A percentile compares a stretch with the other conserved stretches of the same genome.
Conservation (phyloP, 2,329 filamentous ascomycete genomes). For the Cercospora citrullina region DNA sequence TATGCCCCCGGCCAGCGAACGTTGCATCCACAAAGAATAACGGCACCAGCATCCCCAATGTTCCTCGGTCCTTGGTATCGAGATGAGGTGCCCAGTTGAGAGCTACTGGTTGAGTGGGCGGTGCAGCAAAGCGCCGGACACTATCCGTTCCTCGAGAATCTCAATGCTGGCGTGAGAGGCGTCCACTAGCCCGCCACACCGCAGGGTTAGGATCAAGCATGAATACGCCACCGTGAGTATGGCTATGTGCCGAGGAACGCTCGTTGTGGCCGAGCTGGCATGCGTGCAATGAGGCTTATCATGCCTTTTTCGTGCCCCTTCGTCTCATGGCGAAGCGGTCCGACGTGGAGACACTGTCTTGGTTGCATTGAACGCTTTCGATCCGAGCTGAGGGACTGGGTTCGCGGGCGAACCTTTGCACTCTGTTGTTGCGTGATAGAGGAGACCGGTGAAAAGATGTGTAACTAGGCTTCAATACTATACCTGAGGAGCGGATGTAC, state of each 20-base stretch:
- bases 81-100: neutral
- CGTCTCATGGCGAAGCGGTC: neutral
- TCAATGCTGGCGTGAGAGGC: neutral
- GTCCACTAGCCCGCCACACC: conserved; percentile 2
- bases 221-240: neutral
- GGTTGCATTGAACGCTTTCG: neutral
- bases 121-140: neutral
- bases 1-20: neutral
- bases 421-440: neutral
- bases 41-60: neutral
- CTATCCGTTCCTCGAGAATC: neutral
- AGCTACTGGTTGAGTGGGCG: neutral
- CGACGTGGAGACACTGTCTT: neutral
- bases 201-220: conserved; percentile 1
- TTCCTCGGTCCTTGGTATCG: conserved; percentile 11
- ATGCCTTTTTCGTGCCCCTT: neutral
- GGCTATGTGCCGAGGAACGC: neutral
- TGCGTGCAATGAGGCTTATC: neutral
- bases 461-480: neutral
- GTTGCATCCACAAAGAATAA: neutral
- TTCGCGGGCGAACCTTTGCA: neutral
- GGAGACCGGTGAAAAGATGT: neutral
- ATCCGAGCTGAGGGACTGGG: neutral
- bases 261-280: neutral
- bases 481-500: neutral